phyloP scores from a whole-genome alignment of 345 rosid species.

The Moringa oleifera region DNA sequence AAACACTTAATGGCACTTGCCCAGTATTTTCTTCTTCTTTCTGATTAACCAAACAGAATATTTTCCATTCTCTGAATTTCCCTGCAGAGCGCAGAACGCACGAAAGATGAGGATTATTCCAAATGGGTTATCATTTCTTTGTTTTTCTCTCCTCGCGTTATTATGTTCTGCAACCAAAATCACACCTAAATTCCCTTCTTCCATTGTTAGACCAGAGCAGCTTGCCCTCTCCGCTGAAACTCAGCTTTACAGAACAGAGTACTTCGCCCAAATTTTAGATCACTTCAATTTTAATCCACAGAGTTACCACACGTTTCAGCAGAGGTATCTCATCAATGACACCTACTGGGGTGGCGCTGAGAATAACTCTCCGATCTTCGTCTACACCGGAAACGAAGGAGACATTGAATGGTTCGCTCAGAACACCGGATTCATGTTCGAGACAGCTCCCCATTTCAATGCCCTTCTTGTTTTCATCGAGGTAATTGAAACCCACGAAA shows the following conservation, averaged over 20 bases:
- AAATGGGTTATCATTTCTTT: conserved; percentile 5
- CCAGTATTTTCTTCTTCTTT: no score
- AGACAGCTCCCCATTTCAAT: conserved; percentile 41
- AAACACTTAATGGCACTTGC: no score
- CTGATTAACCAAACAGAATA: no score
- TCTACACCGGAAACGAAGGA: conserved; percentile 63
- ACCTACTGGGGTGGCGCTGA: conserved; percentile 45
- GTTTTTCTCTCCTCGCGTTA: conserved; percentile 10
- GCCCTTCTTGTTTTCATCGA: conserved; percentile 61
- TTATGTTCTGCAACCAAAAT: conserved; percentile 6
- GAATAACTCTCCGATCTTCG: conserved; percentile 44
- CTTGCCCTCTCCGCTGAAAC: conserved; percentile 7
- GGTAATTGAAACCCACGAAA: conserved; percentile 27
- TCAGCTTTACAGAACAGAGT: conserved; percentile 29
- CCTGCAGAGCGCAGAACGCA: no score
- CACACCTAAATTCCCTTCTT: conserved; percentile 30
- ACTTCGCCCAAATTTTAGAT: conserved; percentile 54
- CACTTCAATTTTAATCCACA: conserved; percentile 50
- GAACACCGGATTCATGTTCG: conserved; percentile 55
- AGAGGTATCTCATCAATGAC: conserved; percentile 41
- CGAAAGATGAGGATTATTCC: conserved; percentile 10
- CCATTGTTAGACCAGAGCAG: conserved; percentile 18
- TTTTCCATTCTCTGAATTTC: no score
- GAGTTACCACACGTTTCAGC: conserved; percentile 51
- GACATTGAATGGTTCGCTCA: conserved; percentile 59